A percentile compares a stretch with the other conserved stretches of the same genome.
Conservation (phyloP, 2,329 filamentous ascomycete genomes). For the Apiospora marii region DNA sequence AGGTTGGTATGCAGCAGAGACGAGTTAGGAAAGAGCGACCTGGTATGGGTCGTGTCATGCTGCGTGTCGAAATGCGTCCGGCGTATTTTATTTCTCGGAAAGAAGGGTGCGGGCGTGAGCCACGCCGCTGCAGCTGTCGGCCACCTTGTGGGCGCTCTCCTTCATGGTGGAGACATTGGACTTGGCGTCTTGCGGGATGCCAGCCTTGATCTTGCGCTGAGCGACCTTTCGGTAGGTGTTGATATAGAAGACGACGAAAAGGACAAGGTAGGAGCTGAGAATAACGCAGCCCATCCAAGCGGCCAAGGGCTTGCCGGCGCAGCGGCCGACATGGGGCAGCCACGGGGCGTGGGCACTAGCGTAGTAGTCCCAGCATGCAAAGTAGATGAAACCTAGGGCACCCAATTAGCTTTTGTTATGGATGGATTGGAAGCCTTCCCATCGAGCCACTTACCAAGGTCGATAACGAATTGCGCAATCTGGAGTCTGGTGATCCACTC, state of each 20-base stretch:
- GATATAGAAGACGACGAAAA: constrained; percentile 82
- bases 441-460: constrained; percentile 72
- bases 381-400: constrained; percentile 75
- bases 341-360: constrained; percentile 73
- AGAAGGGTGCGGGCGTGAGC: constrained; percentile 34
- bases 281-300: constrained; percentile 77
- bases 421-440: neutral
- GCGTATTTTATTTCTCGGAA: constrained; percentile 30
- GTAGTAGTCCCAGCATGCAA: constrained; percentile 82
- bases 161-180: constrained; percentile 35
- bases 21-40: neutral
- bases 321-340: constrained; percentile 73
- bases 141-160: constrained; percentile 37
- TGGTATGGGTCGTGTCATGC: neutral
- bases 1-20: neutral
- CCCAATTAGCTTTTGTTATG: neutral
- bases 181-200: constrained; percentile 29
- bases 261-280: constrained; percentile 76
- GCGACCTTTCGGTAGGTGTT: constrained; percentile 74
- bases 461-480: constrained; percentile 94
- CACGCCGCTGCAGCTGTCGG: constrained; percentile 37
- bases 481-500: constrained; percentile 97
- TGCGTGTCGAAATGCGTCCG: neutral
- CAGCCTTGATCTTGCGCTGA: constrained; percentile 46
- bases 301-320: constrained; percentile 81